Base-by-base conservation (phyloP, 345 rosid genomes). In the Carallia brachiata region DNA sequence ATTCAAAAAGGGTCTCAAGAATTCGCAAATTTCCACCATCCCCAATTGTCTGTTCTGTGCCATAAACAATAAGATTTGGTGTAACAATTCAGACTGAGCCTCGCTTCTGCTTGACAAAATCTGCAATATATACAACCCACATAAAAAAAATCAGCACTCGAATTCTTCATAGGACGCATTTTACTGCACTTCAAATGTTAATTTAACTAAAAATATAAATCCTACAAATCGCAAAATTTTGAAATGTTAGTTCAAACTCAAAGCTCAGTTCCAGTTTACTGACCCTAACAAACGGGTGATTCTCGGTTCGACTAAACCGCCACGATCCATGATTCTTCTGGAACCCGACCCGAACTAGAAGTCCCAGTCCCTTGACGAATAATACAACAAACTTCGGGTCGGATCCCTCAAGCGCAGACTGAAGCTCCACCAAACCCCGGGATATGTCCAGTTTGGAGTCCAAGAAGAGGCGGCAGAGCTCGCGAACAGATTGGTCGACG, bases 401-500 rank as follows among this genome's bases (percentile, higher is more conserved):
- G 70, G 92, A 79, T 18, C 85, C 98, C 79, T 93, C 97, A 67
- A 93, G 88, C 18, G 97, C 85, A 13, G 97, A 88, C 70, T 88
- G 98, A 58, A 91, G 94, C 80, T 89, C 96, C 71, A 89, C n/a
- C 69, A 93, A 75, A 1, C 85, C 91, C 61, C 81, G 80, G 52
- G 93, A 72, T 57, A 84, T 65, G 61, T 89, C 87, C 52, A 87
- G 32, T 61, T 64, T 78, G 60, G 87, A 84, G 78, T 87, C 91
- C 23, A 75, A 78, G 60, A 91, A 90, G 67, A 93, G 86, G 56
- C 89, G 87, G 79, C 97, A 93, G 52, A 91, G 79, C 85, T 93
- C 98, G 66, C 92, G 92, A 75, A 88, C 94, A 16, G 97, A 77
- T 70, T 93, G 97, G 79, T 93, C 98, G 71, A 86, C 92, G 44